Base-by-base conservation (phyloP, 2,329 filamentous ascomycete species). In the Aureobasidium sp. region DNA sequence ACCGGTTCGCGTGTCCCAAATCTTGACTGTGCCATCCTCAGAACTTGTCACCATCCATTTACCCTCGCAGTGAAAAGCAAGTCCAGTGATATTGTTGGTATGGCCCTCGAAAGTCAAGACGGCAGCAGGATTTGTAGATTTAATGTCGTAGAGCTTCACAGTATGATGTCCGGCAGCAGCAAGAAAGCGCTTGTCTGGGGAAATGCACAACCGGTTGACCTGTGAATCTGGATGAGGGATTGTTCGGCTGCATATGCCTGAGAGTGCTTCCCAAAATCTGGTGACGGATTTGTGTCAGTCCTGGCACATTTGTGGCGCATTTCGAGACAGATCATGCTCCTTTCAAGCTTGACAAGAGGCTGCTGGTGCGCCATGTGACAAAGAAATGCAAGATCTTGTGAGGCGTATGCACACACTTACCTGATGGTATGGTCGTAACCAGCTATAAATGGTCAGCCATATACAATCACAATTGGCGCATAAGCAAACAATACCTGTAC, bases 41-140 rank as follows among this genome's bases (percentile, higher is more conserved):
- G 90, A 96, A 75, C 89, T 95, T 10, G 94, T 99, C 20, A 97
- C 94, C 90, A 99, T 97, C 94, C 94, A 99, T 78, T 99, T 99
- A 12, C 93, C 92, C 76, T 99, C 94, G 74, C 93, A 97, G 75
- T 99, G 94, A 74, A 99, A 99, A 12, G 92, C 92, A 51, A 99
- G 90, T 47, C 94, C 94, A 0, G 94, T 99, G 72, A 99, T 88
- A 71, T 99, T 99, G 67, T 87, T 91, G 13, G 90, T 94, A 77
- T 99, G 94, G 46, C 94, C 94, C 73, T 97, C 93, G 71, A 99
- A 97, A 24, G 89, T 92, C 71, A 97, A 85, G 27, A 97, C 82
- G 1, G 94, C 89, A 67, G 93, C 94, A 2, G 94, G 92, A 70
- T 97, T 97, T n/a, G 91, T 93, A 17, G 92, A 96, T 72, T 96